Evolutionary conservation across 148 eudicot genomes (phyloP), one percentile per base, ranked within the genome.

Genomic region (Polygonum aviculare): DNA sequence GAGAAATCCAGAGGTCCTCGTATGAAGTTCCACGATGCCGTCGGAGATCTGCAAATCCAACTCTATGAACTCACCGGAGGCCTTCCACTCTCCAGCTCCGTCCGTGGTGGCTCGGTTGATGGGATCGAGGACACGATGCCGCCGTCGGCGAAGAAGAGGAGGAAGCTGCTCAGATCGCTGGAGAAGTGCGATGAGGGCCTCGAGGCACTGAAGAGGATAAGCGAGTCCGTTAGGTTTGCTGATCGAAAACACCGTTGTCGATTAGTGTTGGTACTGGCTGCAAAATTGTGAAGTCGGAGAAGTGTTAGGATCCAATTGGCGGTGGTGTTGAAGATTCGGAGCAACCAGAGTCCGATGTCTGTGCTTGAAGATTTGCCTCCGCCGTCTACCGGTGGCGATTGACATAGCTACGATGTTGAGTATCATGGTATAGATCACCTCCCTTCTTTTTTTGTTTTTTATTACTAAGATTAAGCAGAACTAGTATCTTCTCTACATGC

Each of bases 141-240:
- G 12, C 54, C 78, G 59, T 77, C 82, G 33, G 80, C 78, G 76
- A 87, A 88, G 77, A 86, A 84, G 85, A 81, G 92, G 78, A 83
- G 83, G 83, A 83, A 78, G 83, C 83, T 92, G n/a, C 14, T 90
- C 39, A 82, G 85, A 31, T 94, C 92, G 14, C 72, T 92, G 83
- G 91, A 92, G 81, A 92, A 85, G 67, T 92, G 97, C 40, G 91
- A 92, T 63, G 92, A 90, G 78, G 97, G 90, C 70, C 79, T 92
- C 77, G 84, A 86, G 77, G 77, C 81, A 1, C 84, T 92, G 0
- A 87, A 79, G 85, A 83, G 77, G 76, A 82, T 90, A 47, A 90
- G 90, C 19, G 84, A 80, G 79, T 76, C 85, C 22, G 84, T 84
- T 21, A 87, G 85, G 50, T 78, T 57, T 41, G 19, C 51, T 12